Evolutionary conservation across 192 early-diverging fungal species (phyloP), one percentile per base, ranked within the genome.

Genomic region (Gamsiella multidivaricata): DNA sequence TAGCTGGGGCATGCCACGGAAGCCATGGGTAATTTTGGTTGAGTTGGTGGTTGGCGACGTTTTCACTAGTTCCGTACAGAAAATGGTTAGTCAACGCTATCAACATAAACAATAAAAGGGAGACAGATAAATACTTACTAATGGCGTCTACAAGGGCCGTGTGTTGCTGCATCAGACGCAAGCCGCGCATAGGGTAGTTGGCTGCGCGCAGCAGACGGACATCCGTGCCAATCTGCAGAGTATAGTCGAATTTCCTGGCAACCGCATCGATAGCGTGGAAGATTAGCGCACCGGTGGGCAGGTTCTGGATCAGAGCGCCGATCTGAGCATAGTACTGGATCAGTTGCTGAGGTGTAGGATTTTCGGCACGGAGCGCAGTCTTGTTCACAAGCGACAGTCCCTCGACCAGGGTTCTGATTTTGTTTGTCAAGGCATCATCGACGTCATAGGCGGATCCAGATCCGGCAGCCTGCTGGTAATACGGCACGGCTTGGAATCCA

Each of bases 1-100:
- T 34, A 89, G 25, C 54, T 71, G 64, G 20, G 92, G 92, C 72
- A 93, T 81, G 46, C 81, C 82, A 10, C 92, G 81, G 54, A 87
- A 71, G 7, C 87, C 87, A 70, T 91, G 91, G 10, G 89, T 86
- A 23, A 93, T 93, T 45, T 51, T 73, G 32, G 71, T 67, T 12
- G 81, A 25, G 52, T 57, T 69, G 4, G 69, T 61, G 4, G 79
- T 58, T 3, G 56, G 33, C 0, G 80, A 59, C 5, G 80, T 33
- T 62, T 84, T 81, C 37, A 80, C 83, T 55, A 41, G 31, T 33
- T 14, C 26, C 4, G 26, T 17, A n/a, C n/a, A 34, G 6, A 36
- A 20, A 45, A 15, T 45, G 18, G 10, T 41, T 54, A 54, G 18
- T 32, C 41, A 10, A 9, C 18, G 1, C 22, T 5, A 3, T 29